A percentile compares a stretch with the other conserved stretches of the same genome.
Conservation (phyloP, 129 eudicot genomes). For the Tagetes patula region DNA sequence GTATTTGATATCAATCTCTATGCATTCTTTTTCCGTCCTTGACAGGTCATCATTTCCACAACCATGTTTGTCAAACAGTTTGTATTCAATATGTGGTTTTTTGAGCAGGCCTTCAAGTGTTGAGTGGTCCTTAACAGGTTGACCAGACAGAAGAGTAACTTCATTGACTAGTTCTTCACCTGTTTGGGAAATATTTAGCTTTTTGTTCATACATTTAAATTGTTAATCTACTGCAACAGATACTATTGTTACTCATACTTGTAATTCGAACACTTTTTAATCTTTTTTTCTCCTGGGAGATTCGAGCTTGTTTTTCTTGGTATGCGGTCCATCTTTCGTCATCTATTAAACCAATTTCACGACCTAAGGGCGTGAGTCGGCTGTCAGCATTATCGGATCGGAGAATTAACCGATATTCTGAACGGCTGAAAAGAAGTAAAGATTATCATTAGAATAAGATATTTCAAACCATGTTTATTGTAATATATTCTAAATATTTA, state of each 20-base stretch:
- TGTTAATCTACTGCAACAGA: not conserved
- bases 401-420: constrained; percentile 82
- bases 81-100: constrained; percentile 87
- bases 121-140: constrained; percentile 76
- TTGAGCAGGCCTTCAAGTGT: constrained; percentile 84
- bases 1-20: constrained; percentile 91
- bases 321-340: constrained; percentile 72
- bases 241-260: constrained; percentile 42
- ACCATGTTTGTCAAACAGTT: constrained; percentile 87
- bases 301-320: constrained; percentile 79
- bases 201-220: not conserved
- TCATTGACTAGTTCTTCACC: constrained; percentile 80
- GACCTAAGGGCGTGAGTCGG: constrained; percentile 91
- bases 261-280: constrained; percentile 60
- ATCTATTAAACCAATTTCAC: constrained; percentile 86
- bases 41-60: constrained; percentile 64
- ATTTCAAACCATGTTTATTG: not conserved
- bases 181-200: constrained; percentile 22
- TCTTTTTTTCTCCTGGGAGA: constrained; percentile 77
- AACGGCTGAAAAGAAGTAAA: constrained; percentile 57
- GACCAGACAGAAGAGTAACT: constrained; percentile 60
- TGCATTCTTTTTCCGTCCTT: constrained; percentile 79
- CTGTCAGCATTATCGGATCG: constrained; percentile 95
- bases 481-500: not conserved
- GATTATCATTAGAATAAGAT: constrained; percentile 6